These are phyloP conservation scores for Plenodomus lindquistii DNA, from an alignment of 2,329 filamentous ascomycete species.

Conservation along the genomic window DNA sequence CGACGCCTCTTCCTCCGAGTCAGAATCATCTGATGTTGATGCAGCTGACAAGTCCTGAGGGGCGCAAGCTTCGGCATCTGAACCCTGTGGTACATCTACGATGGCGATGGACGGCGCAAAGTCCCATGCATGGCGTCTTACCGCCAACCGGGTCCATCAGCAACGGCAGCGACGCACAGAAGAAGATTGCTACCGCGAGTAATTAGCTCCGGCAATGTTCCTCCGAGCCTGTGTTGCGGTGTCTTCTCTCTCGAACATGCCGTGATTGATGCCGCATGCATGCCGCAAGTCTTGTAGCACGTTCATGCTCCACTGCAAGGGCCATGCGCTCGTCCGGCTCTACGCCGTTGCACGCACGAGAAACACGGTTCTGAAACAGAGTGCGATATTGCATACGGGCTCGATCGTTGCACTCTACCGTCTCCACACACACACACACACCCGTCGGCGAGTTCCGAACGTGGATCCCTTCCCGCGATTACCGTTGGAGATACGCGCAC, in stretches of 20 bases:
- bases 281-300: not conserved
- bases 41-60: conserved; percentile 14
- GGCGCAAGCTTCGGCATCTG: conserved; percentile 1
- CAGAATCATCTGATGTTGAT: conserved; percentile 19
- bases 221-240: no score
- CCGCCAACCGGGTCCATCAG: not conserved
- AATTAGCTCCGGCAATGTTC: not conserved
- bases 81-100: conserved; percentile 1
- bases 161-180: conserved; percentile 5
- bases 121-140: not conserved
- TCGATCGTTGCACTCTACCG: not conserved
- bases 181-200: conserved; percentile 9
- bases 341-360: not conserved
- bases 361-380: not conserved
- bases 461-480: not conserved
- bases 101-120: conserved; percentile 1
- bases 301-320: not conserved
- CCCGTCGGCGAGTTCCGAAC: not conserved
- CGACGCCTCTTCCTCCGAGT: conserved; percentile 18
- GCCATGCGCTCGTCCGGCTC: not conserved
- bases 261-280: not conserved
- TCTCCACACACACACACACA: not conserved
- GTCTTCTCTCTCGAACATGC: not conserved
- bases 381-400: not conserved
- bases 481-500: not conserved